Conservation (phyloP, 192 early-diverging fungal species). For the Rhizoclosmatium globosum region DNA sequence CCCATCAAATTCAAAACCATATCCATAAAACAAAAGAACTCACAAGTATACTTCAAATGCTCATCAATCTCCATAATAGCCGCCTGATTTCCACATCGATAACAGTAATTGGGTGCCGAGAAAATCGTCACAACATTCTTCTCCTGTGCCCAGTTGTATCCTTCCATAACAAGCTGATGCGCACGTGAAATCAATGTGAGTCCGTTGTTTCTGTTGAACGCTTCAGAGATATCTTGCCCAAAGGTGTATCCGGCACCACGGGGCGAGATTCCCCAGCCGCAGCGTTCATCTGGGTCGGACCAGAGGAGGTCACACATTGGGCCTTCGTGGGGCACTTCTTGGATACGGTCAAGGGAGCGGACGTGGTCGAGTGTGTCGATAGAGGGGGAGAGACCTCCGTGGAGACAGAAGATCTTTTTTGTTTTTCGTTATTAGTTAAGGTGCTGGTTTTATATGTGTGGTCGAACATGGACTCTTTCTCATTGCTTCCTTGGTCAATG, state of each 20-base stretch:
- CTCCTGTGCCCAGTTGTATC: constrained; percentile 99
- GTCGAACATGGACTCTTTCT: background rate
- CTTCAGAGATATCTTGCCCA: constrained; percentile 88
- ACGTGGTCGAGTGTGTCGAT: constrained; percentile 96
- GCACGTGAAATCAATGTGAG: constrained; percentile 97
- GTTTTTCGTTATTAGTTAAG: background rate
- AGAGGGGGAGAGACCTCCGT: constrained; percentile 92
- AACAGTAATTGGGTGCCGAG: constrained; percentile 99
- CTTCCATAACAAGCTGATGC: constrained; percentile 98
- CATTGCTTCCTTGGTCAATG: too few relatives aligned
- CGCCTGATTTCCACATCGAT: constrained; percentile 99
- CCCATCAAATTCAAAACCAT: background rate
- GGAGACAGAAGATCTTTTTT: constrained; percentile 86
- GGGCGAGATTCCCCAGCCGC: constrained; percentile 94
- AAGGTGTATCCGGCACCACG: constrained; percentile 98
- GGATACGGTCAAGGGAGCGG: constrained; percentile 92
- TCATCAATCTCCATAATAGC: constrained; percentile 99
- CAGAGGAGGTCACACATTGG: constrained; percentile 96
- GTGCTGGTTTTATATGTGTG: background rate
- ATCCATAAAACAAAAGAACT: constrained; percentile 33
- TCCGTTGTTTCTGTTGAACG: constrained; percentile 91
- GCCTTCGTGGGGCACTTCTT: constrained; percentile 98
- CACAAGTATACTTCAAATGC: constrained; percentile 99
- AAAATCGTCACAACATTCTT: constrained; percentile 99
- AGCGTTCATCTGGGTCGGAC: constrained; percentile 93